Percentiles rank a stretch among this genome's conserved stretches.
Conservation (phyloP, 495 filamentous ascomycete species). For the Aspergillus funiculosus region DNA sequence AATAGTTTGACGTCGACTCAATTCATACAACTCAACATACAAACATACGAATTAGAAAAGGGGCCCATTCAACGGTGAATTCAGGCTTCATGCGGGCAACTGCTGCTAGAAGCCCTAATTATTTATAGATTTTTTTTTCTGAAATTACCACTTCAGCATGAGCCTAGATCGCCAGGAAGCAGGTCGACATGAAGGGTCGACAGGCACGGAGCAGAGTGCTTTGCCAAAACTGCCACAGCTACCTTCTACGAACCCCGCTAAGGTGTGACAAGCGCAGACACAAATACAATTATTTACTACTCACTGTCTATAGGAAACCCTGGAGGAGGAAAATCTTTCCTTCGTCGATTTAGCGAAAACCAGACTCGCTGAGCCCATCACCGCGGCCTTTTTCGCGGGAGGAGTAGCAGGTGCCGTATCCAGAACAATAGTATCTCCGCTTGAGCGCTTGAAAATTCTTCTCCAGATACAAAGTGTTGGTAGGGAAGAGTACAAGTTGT, state of each 20-base stretch:
- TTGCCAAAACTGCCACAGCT: slow-evolving; percentile 23
- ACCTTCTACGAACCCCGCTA: slow-evolving; percentile 16
- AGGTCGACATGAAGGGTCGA: slow-evolving; percentile 19
- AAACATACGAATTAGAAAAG: neutral
- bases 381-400: slow-evolving; percentile 91
- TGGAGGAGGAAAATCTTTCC: slow-evolving; percentile 12
- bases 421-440: slow-evolving; percentile 88
- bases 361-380: slow-evolving; percentile 58
- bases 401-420: slow-evolving; percentile 96
- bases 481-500: slow-evolving; percentile 85
- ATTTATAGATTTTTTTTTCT: neutral
- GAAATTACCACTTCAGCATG: slow-evolving; percentile 27
- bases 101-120: neutral
- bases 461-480: slow-evolving; percentile 90
- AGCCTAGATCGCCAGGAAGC: slow-evolving; percentile 35
- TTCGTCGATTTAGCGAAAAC: slow-evolving; percentile 18
- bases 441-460: slow-evolving; percentile 95
- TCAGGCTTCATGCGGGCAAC: neutral
- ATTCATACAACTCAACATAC: neutral
- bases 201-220: slow-evolving; percentile 14
- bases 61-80: neutral
- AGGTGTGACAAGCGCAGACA: slow-evolving; percentile 23
- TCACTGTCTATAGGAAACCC: slow-evolving; percentile 14
- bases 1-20: neutral
- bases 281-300: neutral